Base-by-base conservation (phyloP, 345 rosid species). In the Corymbia maculata region DNA sequence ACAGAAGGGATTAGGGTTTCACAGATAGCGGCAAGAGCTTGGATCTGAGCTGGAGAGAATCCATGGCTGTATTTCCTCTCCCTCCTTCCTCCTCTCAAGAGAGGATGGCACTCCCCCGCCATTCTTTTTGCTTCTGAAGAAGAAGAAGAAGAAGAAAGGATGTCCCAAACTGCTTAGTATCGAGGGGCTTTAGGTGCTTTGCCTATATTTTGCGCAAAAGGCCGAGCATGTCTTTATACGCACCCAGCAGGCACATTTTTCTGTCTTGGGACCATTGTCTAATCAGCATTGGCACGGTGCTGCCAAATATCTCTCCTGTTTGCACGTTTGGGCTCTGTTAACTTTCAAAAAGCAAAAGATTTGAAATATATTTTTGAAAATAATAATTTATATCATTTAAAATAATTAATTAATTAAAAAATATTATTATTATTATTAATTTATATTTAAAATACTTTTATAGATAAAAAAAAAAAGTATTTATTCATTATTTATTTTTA, bases 1-100 rank as follows among this genome's bases (percentile, higher is more conserved):
- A 95, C 80, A 17, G 95, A 92, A 92, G 98, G 98, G 87, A 97
- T 87, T 55, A 97, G 70, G 22, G 97, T 86, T 89, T 93, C 95
- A 86, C 95, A 94, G 70, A 95, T 89, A 51, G 94, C 93, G 68
- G 95, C 79, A 28, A 97, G 93, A 14, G 95, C 82, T 87, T 93
- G 94, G 85, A 97, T 93, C 93, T 97, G 97, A 87, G 89, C 87
- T 0, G 89, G 89, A 61, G 97, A 94, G 91, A 96, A 92, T 28
- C 98, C 98, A 92, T 96, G 98, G 86, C 61, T 92, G 82, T 89
- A 93, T 13, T 51, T 36, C 36, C 51, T 87, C 24, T 21, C 82
- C 49, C 87, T 89, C 89, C 88, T 93, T 55, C 70, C 85, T 51
- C 95, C 93, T 89, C 92, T 90, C 89, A 97, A 88, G 80, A 95